Conservation (phyloP, 2,329 filamentous ascomycete genomes). For the Aspergillus felis region DNA sequence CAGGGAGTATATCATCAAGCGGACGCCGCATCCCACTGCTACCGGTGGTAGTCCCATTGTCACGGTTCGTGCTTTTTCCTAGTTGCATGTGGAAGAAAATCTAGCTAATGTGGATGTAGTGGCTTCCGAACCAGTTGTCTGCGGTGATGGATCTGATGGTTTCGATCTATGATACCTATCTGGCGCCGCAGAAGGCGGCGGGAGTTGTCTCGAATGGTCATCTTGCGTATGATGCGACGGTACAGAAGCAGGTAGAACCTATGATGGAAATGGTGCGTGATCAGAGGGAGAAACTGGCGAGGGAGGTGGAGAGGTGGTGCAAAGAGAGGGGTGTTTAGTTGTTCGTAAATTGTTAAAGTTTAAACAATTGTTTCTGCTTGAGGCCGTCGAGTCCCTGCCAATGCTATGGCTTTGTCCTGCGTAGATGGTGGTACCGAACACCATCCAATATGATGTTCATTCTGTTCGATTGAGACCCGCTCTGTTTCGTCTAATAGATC, state of each 20-base stretch:
- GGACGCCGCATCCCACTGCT: slow-evolving; percentile 44
- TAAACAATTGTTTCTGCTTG: neutral
- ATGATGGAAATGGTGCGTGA: slow-evolving; percentile 36
- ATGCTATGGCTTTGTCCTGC: neutral
- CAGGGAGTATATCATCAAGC: slow-evolving; percentile 46
- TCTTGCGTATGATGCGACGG: slow-evolving; percentile 18
- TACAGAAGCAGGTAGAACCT: slow-evolving; percentile 36
- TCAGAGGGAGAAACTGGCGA: slow-evolving; percentile 31
- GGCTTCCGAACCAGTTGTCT: slow-evolving; percentile 47
- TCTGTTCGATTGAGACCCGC: neutral
- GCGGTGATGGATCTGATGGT: slow-evolving; percentile 49
- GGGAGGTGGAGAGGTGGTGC: slow-evolving; percentile 45
- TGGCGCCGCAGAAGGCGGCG: slow-evolving; percentile 29
- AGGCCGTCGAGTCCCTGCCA: no score
- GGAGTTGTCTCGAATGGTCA: slow-evolving; percentile 19
- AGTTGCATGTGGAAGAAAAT: neutral
- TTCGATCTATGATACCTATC: slow-evolving; percentile 39
- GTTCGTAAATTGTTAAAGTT: neutral
- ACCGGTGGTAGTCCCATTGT: slow-evolving; percentile 49
- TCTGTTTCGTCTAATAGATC: neutral
- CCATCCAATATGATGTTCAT: neutral
- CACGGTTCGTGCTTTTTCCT: slow-evolving; percentile 30
- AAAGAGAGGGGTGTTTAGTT: slow-evolving; percentile 40
- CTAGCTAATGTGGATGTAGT: slow-evolving; percentile 23
- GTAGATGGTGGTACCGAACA: no score